Evolutionary conservation across 768 basidiomycete genomes (phyloP), one percentile per base, ranked within the genome.

Genomic region (Tricholoma furcatifolium): DNA sequence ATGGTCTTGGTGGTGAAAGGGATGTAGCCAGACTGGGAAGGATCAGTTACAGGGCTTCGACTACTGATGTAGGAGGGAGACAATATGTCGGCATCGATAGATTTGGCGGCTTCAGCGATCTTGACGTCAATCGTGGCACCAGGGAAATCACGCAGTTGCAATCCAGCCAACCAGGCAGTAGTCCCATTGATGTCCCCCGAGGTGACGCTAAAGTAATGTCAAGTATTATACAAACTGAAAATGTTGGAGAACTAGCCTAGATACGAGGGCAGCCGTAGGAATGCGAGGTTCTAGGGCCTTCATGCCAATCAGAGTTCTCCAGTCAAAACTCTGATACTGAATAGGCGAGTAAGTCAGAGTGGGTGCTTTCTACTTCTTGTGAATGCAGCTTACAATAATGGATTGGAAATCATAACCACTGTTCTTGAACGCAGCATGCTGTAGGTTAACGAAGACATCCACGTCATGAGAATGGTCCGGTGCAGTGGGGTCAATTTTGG

Each of bases 281-380:
- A 91, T 73, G 15, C 59, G 63, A 7, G 82, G 76, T 58, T 89
- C 82, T n/a, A 82, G 67, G 58, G 74, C 63, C 78, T 87, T 88
- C 85, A 91, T 90, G 20, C 70, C 76, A 44, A 87, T 65, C 12
- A 92, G 65, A 12, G 88, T 84, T 60, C 88, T 75, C 90, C 91
- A 92, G 64, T 90, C 85, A 60, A 91, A 90, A 60, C 87, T 88
- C 71, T 93, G 87, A 58, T 81, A 88, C 87, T 90, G 58, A 6
- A 20, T 41, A 27, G 27, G 27, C 27, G 49, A 41, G 14, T 27
- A 4, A 12, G 31, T 52, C 3, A 45, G 50, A 7, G 12, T 39
- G 23, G 40, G 30, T 10, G 11, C 6, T 18, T 2, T 3, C 8
- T 4, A 35, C 27, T 34, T 23, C 17, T 18, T 39, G 24, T 23